Evolutionary conservation across 768 basidiomycete species (phyloP).

Genomic region (Russula griseocarnosa): DNA sequence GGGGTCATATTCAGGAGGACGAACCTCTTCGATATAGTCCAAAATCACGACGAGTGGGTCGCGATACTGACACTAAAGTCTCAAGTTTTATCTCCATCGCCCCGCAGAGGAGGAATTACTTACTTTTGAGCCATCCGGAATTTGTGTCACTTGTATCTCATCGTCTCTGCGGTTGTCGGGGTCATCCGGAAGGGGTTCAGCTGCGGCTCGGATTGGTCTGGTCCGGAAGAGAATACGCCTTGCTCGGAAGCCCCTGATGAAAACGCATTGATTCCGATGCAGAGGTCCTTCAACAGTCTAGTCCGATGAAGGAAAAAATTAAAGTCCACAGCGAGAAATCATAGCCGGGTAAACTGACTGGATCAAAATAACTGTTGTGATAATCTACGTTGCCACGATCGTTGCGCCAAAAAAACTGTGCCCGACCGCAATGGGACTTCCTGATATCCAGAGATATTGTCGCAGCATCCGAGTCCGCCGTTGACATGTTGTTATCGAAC

Average conservation of each 20-base stretch:
- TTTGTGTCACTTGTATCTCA: not conserved
- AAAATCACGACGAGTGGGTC: conserved; percentile 20
- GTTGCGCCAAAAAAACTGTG: not conserved
- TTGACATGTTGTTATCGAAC: not conserved
- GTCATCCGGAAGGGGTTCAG: conserved; percentile 2
- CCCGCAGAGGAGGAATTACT: too few relatives aligned
- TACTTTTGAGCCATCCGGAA: not conserved
- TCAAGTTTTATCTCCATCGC: too few relatives aligned
- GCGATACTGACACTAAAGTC: not conserved
- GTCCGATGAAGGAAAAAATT: not conserved
- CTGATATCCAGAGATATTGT: not conserved
- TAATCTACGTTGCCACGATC: not conserved
- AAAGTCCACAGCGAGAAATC: not conserved
- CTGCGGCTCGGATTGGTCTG: not conserved
- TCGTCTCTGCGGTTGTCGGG: not conserved
- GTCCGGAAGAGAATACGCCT: conserved; percentile 7
- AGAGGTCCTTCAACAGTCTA: too few relatives aligned
- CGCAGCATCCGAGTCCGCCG: not conserved
- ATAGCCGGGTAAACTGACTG: not conserved
- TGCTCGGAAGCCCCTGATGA: conserved; percentile 18
- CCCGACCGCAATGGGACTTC: not conserved
- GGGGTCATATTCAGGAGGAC: not conserved
- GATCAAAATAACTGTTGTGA: not conserved
- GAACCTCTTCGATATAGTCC: conserved; percentile 18
- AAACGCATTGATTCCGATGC: conserved; percentile 13